Evolutionary conservation across 2,329 filamentous ascomycete species (phyloP).

Genomic region (Annulohypoxylon truncatum): DNA sequence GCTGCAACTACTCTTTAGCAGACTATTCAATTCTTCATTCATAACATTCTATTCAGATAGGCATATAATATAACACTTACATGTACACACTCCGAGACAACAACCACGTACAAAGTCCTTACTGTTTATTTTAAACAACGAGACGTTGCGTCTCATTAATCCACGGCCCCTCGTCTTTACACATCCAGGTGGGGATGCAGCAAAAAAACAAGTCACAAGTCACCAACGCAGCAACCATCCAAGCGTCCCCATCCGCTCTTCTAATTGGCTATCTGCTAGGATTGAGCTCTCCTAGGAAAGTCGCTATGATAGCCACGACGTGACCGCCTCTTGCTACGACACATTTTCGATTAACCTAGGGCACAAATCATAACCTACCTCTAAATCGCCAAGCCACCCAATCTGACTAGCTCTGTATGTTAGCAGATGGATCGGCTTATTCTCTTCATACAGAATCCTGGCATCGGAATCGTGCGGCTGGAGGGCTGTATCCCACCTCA

Average conservation of each 20-base stretch:
- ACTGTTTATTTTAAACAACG: background rate
- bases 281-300: background rate
- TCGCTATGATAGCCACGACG: conserved; percentile 5
- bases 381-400: conserved; percentile 2
- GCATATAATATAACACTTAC: background rate
- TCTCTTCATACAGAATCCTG: background rate
- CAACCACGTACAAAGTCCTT: background rate
- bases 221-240: conserved; percentile 35
- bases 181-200: conserved; percentile 20
- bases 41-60: background rate
- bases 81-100: background rate
- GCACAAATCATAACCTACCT: background rate
- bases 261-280: conserved; percentile 22
- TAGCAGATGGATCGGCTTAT: background rate
- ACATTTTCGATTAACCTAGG: background rate
- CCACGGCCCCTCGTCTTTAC: conserved; percentile 24
- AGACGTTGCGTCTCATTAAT: background rate
- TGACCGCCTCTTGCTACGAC: conserved; percentile 35
- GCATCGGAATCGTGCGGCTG: background rate
- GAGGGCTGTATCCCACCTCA: background rate
- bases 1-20: background rate
- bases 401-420: background rate
- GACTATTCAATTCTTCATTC: background rate
- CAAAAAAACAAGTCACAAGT: conserved; percentile 37
- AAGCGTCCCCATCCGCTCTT: conserved; percentile 11